phyloP scores from a whole-genome alignment of 306 rosid species.

The Cercis canadensis region DNA sequence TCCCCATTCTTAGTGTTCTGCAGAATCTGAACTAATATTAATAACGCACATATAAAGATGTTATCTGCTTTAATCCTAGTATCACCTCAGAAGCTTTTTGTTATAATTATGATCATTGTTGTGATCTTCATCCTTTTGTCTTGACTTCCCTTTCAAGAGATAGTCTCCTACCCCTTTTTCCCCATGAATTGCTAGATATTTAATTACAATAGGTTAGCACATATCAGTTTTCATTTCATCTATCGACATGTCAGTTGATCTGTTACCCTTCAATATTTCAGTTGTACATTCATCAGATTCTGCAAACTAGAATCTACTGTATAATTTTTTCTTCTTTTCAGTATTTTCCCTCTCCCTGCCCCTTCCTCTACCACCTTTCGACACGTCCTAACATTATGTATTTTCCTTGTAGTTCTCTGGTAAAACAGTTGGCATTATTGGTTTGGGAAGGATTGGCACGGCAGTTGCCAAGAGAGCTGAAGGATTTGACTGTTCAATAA shows the following conservation, averaged over 20 bases:
- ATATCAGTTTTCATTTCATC: too few relatives aligned
- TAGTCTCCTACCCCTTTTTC: too few relatives aligned
- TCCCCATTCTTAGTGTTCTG: too few relatives aligned
- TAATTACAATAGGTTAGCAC: too few relatives aligned
- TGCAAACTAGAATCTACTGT: not conserved
- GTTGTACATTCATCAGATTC: not conserved
- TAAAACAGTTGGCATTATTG: slow-evolving; percentile 65
- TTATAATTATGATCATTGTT: not conserved
- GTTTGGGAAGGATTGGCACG: slow-evolving; percentile 69
- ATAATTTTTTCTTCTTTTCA: not conserved
- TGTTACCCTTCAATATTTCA: slow-evolving; percentile 1
- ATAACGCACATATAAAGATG: too few relatives aligned
- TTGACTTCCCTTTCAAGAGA: not conserved
- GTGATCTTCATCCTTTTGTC: slow-evolving; percentile 2
- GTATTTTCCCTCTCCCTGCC: too few relatives aligned
- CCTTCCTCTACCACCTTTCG: not conserved
- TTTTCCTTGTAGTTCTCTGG: slow-evolving; percentile 58
- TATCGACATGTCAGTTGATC: not conserved
- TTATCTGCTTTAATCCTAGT: not conserved
- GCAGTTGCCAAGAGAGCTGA: slow-evolving; percentile 67
- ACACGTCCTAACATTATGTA: too few relatives aligned
- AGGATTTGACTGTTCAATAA: slow-evolving; percentile 59
- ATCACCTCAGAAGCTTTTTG: not conserved
- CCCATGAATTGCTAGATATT: too few relatives aligned
- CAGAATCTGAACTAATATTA: too few relatives aligned